Conservation (phyloP, 306 rosid species). For the Oxytropis ochrocephala region DNA sequence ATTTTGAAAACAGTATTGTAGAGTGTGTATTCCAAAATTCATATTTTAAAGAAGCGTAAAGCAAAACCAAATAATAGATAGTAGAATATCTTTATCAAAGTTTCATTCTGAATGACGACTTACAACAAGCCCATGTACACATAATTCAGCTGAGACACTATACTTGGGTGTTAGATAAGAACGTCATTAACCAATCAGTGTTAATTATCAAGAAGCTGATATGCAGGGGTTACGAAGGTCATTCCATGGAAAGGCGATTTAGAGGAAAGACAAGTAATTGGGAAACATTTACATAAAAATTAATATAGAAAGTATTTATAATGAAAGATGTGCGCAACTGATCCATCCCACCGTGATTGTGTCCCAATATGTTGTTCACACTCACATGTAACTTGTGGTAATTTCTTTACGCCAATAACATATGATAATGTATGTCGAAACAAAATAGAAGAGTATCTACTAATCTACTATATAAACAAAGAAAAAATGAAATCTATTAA, state of each 20-base stretch:
- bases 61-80: slow-evolving; percentile 1
- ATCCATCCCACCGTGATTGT: slow-evolving; percentile 99
- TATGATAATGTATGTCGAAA: slow-evolving; percentile 22
- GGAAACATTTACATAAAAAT: too few species aligned
- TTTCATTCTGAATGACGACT: slow-evolving; percentile 5
- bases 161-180: background rate
- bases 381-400: slow-evolving; percentile 85
- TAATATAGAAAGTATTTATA: too few species aligned
- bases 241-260: too few species aligned
- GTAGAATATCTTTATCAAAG: background rate
- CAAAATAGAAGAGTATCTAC: background rate
- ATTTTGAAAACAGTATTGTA: background rate
- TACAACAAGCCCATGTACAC: background rate
- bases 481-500: too few species aligned
- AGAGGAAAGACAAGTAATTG: too few species aligned
- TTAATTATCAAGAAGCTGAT: too few species aligned
- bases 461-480: background rate
- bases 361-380: slow-evolving; percentile 94
- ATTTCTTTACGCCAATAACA: slow-evolving; percentile 67
- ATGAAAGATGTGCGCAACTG: slow-evolving; percentile 42
- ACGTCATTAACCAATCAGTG: too few species aligned
- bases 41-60: background rate
- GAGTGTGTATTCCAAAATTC: slow-evolving; percentile 1
- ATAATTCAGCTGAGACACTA: background rate
- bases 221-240: too few species aligned